Conservation (phyloP, 768 basidiomycete genomes). For the Lentinus brumalis region DNA sequence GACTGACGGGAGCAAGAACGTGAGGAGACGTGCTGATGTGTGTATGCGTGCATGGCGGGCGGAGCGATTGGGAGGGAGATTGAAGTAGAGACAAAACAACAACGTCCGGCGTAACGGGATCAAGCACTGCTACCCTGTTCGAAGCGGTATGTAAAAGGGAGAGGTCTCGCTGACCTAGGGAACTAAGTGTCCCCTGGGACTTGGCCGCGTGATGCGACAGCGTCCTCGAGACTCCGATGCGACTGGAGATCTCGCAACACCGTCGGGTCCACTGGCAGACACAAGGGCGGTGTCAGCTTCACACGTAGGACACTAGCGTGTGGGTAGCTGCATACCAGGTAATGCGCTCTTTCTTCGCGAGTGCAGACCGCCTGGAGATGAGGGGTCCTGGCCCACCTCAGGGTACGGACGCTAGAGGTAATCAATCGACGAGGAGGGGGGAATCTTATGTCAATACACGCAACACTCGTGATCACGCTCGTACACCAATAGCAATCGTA, state of each 20-base stretch:
- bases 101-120: conserved; percentile 19
- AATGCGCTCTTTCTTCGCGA: conserved; percentile 89
- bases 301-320: conserved; percentile 9
- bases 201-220: conserved; percentile 17
- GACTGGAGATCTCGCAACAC: conserved; percentile 88
- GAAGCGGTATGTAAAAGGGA: conserved; percentile 9
- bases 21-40: conserved; percentile 6
- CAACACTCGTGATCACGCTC: conserved; percentile 23
- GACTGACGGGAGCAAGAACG: conserved; percentile 4
- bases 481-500: conserved; percentile 30
- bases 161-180: conserved; percentile 6
- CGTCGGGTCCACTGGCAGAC: conserved; percentile 73
- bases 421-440: conserved; percentile 15
- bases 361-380: conserved; percentile 65
- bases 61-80: background rate
- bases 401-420: conserved; percentile 61
- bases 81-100: conserved; percentile 2
- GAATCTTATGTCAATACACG: conserved; percentile 19
- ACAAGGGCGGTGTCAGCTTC: background rate
- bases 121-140: conserved; percentile 21
- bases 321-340: conserved; percentile 16
- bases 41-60: conserved; percentile 16
- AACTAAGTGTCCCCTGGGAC: conserved; percentile 1
- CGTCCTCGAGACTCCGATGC: conserved; percentile 76
- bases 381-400: conserved; percentile 64